Base-by-base conservation (phyloP, 306 rosid species). In the Castanea sativa region DNA sequence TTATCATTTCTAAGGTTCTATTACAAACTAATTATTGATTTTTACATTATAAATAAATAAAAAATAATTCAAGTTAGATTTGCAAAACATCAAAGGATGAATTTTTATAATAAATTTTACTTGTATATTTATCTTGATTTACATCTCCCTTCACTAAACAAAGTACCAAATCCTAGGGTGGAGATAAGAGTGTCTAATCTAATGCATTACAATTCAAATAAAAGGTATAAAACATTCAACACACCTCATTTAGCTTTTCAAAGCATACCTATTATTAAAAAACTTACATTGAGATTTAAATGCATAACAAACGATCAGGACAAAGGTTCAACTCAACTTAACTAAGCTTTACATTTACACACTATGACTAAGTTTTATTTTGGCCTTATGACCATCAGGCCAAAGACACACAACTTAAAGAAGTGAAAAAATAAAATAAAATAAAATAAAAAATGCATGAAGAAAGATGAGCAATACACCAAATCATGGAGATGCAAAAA, bases 401-500 rank as follows among this genome's bases (percentile, higher is more conserved):
- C 12, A 10, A 49, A 9, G 20, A 73, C 15, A 60, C 16, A 60
- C 33, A 49, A 30, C 21, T 43, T 57, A 53, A 25, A 6, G 27
- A 20, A 53, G 69, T 20, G 63, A 19, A 55, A 27, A 38, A 13
- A 2, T 41, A 41, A 41, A 38, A 38, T 38, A 38, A 5, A 25
- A 43, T 38, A 38, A 5, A 25, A 43, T 5, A n/a, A 41, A 73
- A 55, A 80, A 45, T 41, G 45, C 53, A 71, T 52, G 13, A 61
- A 35, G 67, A 59, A 11, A 15, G 32, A 69, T 14, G 4, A 82
- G 32, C 45, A 15, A 38, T 21, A 51, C 2, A 73, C 64, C 19
- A 8, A 78, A 75, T 49, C 9, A 71, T 51, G 51, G 43, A 35
- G 59, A 84, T 25, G 52, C 5, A 73, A 65, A 52, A 38, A 79